Conservation (phyloP, 345 rosid species). For the Salix purpurea region DNA sequence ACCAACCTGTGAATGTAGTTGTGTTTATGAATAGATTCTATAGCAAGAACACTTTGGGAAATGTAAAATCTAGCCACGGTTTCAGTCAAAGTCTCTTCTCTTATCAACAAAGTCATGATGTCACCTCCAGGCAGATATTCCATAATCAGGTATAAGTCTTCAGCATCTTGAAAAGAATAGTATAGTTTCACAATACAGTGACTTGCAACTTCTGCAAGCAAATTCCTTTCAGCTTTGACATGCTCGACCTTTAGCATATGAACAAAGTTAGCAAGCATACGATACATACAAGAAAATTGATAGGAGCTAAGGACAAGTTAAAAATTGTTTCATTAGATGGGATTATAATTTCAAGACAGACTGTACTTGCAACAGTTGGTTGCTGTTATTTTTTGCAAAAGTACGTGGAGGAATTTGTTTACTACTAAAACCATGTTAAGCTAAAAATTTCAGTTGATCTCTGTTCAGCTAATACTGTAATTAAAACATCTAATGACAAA, state of each 20-base stretch:
- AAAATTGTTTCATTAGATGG: neutral
- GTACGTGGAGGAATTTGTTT: no score
- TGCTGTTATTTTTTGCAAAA: neutral
- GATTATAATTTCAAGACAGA: neutral
- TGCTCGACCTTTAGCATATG: conserved; percentile 63
- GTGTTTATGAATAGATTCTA: conserved; percentile 89
- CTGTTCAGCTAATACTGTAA: neutral
- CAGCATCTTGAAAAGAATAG: conserved; percentile 84
- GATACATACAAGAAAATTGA: neutral
- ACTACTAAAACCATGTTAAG: neutral
- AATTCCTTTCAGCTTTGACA: conserved; percentile 90
- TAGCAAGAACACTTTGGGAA: conserved; percentile 83
- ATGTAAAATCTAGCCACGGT: conserved; percentile 84
- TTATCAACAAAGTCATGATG: conserved; percentile 84
- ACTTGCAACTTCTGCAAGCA: conserved; percentile 92
- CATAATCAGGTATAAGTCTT: conserved; percentile 79
- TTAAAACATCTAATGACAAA: neutral
- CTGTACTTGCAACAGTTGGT: neutral
- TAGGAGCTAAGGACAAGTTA: neutral
- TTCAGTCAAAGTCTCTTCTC: conserved; percentile 95
- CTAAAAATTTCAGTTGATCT: neutral
- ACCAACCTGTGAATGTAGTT: conserved; percentile 84
- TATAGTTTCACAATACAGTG: conserved; percentile 88
- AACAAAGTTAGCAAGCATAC: conserved; percentile 2
- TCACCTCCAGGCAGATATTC: conserved; percentile 97